Evolutionary conservation across 805 yeast species (phyloP).

Genomic region (Candida multigemmis): DNA sequence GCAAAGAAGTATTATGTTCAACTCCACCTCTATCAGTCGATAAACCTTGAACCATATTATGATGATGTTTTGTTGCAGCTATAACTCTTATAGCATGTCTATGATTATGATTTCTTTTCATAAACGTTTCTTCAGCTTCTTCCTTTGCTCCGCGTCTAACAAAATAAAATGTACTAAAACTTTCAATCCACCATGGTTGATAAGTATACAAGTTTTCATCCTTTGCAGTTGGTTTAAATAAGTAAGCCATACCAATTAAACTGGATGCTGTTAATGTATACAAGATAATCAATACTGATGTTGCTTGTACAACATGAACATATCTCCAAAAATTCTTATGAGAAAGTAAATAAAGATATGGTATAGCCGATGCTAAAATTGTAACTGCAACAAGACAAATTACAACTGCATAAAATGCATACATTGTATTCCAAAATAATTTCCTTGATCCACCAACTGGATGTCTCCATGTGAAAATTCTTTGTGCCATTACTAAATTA

Average conservation of each 20-base stretch:
- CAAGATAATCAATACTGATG: conserved; percentile 20
- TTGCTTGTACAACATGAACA: conserved; percentile 43
- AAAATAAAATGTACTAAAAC: conserved; percentile 50
- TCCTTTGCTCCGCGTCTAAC: conserved; percentile 43
- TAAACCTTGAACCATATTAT: conserved; percentile 19
- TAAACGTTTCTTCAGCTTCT: conserved; percentile 38
- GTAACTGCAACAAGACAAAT: conserved; percentile 58
- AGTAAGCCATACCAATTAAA: conserved; percentile 42
- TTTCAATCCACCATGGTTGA: conserved; percentile 75
- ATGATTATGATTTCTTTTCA: conserved; percentile 38
- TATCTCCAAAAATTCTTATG: conserved; percentile 39
- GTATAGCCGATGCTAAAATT: conserved; percentile 51
- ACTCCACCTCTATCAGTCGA: conserved; percentile 31
- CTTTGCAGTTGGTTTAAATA: conserved; percentile 43
- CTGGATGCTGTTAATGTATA: conserved; percentile 47
- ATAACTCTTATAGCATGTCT: conserved; percentile 49
- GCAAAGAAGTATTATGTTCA: conserved; percentile 43
- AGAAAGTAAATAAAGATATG: conserved; percentile 48
- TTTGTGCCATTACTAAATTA: conserved; percentile 58
- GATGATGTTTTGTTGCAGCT: conserved; percentile 44
- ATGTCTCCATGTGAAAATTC: conserved; percentile 71
- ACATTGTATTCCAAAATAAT: conserved; percentile 43
- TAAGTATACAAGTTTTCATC: conserved; percentile 47
- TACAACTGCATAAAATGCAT: conserved; percentile 43
- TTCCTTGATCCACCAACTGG: conserved; percentile 55